Percentiles rank a stretch among this genome's conserved stretches.
Evolutionary conservation across 2,329 filamentous ascomycete species (phyloP).

Genomic region (Cladophialophora bantiana): DNA sequence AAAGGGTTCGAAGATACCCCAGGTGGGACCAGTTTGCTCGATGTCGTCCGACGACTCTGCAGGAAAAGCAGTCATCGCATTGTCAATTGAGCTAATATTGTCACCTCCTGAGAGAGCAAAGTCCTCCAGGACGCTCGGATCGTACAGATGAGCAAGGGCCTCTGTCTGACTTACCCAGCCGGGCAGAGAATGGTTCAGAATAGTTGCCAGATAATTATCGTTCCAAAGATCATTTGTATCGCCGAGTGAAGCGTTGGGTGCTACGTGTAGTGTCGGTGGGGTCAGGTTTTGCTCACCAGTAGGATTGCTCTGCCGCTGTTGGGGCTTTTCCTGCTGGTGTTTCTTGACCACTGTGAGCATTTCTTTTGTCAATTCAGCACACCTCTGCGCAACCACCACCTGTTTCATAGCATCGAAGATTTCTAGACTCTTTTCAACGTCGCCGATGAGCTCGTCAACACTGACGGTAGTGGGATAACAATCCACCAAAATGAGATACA

Average conservation of each 20-base stretch:
- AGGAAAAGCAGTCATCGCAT: too few relatives aligned
- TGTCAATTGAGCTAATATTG: too few relatives aligned
- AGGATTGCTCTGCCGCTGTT: too few relatives aligned
- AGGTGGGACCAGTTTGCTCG: too few relatives aligned
- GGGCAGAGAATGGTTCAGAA: not conserved
- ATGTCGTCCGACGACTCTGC: too few relatives aligned
- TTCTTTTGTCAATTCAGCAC: slow-evolving; percentile 44
- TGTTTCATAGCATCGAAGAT: slow-evolving; percentile 46
- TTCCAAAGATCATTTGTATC: not conserved
- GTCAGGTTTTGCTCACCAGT: not conserved
- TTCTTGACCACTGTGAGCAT: slow-evolving; percentile 41
- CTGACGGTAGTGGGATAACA: slow-evolving; percentile 29
- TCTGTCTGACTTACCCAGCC: not conserved
- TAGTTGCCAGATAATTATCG: not conserved
- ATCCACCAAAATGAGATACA: slow-evolving; percentile 42
- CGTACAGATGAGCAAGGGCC: not conserved
- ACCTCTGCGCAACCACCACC: slow-evolving; percentile 44
- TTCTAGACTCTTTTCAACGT: slow-evolving; percentile 45
- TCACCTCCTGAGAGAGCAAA: not conserved
- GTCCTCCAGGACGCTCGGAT: slow-evolving; percentile 4
- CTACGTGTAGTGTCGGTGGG: too few relatives aligned
- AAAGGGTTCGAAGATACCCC: too few relatives aligned
- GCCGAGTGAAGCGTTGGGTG: too few relatives aligned
- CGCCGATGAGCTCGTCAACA: slow-evolving; percentile 40
- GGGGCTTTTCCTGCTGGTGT: not conserved